Evolutionary conservation across 1,284 basidiomycete species (phyloP), one percentile per base, ranked within the genome.

Genomic region (Sporisorium graminicola): DNA sequence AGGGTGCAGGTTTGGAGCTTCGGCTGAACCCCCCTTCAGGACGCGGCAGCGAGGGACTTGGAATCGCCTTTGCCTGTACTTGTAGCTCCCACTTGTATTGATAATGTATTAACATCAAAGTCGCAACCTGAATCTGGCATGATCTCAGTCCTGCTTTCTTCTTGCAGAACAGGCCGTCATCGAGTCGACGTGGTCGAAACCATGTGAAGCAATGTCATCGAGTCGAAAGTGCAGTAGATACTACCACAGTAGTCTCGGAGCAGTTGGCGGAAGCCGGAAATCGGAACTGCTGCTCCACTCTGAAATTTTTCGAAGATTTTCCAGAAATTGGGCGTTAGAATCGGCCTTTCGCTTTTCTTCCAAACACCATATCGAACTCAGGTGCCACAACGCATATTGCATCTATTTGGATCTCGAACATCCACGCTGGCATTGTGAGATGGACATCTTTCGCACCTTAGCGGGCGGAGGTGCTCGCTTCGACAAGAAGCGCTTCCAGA

Each of bases 401-500:
- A 40, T n/a, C 37, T 40, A 40, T 18, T 40, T 8, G 16, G 37
- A 40, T 26, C 43, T 46, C 43, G 24, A 18, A 40, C 16, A n/a
- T 8, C n/a, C 10, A 27, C 26, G 29, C 10, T 18, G 2, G 1
- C 12, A 2, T 29, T n/a, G 3, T 40, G 37, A 40, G 37, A 86
- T 86, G 85, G 85, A 86, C 77, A 78, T 85, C 10, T 86, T 86
- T 58, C 64, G 82, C 6, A 77, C 80, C 12, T 76, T 86, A 2
- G 65, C 80, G 1, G 65, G 74, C 5, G 81, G 72, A 64, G 85
- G 60, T 47, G 80, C 69, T 56, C 69, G 49, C 55, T 96, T 96
- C 79, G 90, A 95, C 89, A 94, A 92, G 86, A 88, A 88, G 29
- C 88, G 90, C 33, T 95, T 94, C 86, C 88, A 90, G 76, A 86